phyloP scores from a whole-genome alignment of 2,329 filamentous ascomycete genomes.

The Sclerotinia subarctica region DNA sequence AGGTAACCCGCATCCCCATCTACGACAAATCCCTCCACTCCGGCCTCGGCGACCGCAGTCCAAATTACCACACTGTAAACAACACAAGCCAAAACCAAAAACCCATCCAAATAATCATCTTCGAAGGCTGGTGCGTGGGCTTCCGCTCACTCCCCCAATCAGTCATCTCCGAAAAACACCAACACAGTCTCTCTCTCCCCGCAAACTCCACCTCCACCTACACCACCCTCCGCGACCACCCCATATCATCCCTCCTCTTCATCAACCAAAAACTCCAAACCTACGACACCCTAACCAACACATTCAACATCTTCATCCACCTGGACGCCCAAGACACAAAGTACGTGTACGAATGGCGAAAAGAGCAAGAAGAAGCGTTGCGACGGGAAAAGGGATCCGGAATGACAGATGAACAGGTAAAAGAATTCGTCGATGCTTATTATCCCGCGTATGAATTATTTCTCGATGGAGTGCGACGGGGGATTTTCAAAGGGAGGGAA shows the following conservation, averaged over 20 bases:
- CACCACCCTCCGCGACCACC: slow-evolving; percentile 44
- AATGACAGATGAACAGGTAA: slow-evolving; percentile 65
- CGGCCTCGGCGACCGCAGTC: slow-evolving; percentile 60
- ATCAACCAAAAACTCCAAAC: slow-evolving; percentile 56
- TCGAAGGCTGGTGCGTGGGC: slow-evolving; percentile 72
- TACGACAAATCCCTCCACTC: slow-evolving; percentile 65
- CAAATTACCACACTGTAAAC: slow-evolving; percentile 50
- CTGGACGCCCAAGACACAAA: slow-evolving; percentile 59
- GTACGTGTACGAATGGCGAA: slow-evolving; percentile 66
- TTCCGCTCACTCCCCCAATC: slow-evolving; percentile 54
- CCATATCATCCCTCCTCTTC: slow-evolving; percentile 53
- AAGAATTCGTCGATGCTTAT: slow-evolving; percentile 61
- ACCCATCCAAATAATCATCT: slow-evolving; percentile 53
- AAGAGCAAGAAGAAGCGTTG: slow-evolving; percentile 61
- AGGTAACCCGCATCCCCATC: slow-evolving; percentile 51
- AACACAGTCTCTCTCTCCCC: slow-evolving; percentile 21
- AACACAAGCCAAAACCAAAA: slow-evolving; percentile 24
- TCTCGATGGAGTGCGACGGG: slow-evolving; percentile 47
- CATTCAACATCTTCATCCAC: slow-evolving; percentile 61
- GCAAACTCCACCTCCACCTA: slow-evolving; percentile 33
- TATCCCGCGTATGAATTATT: slow-evolving; percentile 56
- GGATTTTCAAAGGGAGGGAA: slow-evolving; percentile 42
- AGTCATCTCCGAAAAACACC: slow-evolving; percentile 46
- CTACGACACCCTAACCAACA: slow-evolving; percentile 59
- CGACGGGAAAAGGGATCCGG: slow-evolving; percentile 54